These are phyloP conservation scores for Trichoderma sp. DNA, from an alignment of 2,329 filamentous ascomycete species.

Conservation along the genomic window DNA sequence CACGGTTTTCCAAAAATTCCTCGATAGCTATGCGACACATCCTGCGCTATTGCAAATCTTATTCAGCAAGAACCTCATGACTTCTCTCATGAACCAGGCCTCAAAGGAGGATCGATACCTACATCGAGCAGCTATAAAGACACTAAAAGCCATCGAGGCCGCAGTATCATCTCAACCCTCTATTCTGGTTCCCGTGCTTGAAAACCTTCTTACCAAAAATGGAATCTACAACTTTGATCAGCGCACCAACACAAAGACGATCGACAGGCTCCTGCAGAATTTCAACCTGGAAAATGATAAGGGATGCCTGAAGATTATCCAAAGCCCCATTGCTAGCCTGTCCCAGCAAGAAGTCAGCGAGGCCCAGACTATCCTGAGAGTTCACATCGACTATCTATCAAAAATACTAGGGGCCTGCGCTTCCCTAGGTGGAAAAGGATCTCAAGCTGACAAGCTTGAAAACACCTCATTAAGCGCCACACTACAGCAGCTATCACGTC, in stretches of 20 bases:
- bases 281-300: constrained; percentile 59
- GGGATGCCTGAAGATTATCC: constrained; percentile 51
- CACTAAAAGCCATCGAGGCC: constrained; percentile 69
- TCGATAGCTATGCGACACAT: constrained; percentile 56
- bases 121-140: constrained; percentile 75
- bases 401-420: constrained; percentile 49
- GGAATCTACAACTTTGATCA: constrained; percentile 82
- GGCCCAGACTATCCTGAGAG: constrained; percentile 44
- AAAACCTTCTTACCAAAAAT: constrained; percentile 67
- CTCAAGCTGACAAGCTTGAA: constrained; percentile 35
- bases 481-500: constrained; percentile 54
- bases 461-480: constrained; percentile 41
- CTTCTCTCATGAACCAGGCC: constrained; percentile 80
- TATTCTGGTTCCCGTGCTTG: constrained; percentile 62
- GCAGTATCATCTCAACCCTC: constrained; percentile 63
- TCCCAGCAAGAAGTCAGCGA: constrained; percentile 33
- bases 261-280: constrained; percentile 71
- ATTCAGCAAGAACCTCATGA: constrained; percentile 82
- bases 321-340: constrained; percentile 44
- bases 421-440: constrained; percentile 28
- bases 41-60: constrained; percentile 55
- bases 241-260: constrained; percentile 79
- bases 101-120: constrained; percentile 76
- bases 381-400: constrained; percentile 57
- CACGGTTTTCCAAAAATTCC: constrained; percentile 77